Base-by-base conservation (phyloP, 2,329 filamentous ascomycete species). In the Didymella pomorum region DNA sequence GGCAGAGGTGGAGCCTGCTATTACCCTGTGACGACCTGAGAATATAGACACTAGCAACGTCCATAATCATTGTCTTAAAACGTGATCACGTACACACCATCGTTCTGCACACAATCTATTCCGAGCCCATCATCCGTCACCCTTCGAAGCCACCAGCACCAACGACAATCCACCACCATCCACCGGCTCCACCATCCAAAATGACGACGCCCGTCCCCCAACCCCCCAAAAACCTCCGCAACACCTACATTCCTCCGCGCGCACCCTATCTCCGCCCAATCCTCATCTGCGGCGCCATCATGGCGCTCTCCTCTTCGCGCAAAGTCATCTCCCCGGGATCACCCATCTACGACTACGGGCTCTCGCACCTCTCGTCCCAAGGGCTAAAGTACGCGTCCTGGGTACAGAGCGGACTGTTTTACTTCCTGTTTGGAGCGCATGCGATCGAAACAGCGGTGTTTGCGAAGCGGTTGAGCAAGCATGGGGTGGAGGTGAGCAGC, bases 381-480 rank as follows among this genome's bases (percentile, higher is more conserved):
- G 61, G 52, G 2, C 35, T 66, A 11, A 64, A 64, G 20, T 53
- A 60, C 4, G 67, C 64, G 3, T 48, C 58, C 0, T 71, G 67
- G 67, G 61, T 64, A 14, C 65, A 72, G 35, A 62, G 50, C 20
- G 64, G 62, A 21, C 29, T 68, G 4, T 72, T 68, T 39, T 71
- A 67, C 57, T 66, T 69, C 47, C 18, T 71, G 8, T 71, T 65
- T 14, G 63, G 64, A 12, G 65, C 62, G 10, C 70, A 72, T 10
- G 61, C 61, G 1, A 54, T 70, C 3, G 69, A 71, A 42, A 66
- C 65, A 10, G 64, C 51, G 4, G 52, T 67, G 2, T 70, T 72
- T 21, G 59, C 62, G 5, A 62, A 56, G 45, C 52, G 61, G 20
- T 31, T 71, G 39, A 56, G 43, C 0, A 55, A 56, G 25, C 63